Evolutionary conservation across 768 basidiomycete genomes (phyloP).

Genomic region (Harrya chromipes): DNA sequence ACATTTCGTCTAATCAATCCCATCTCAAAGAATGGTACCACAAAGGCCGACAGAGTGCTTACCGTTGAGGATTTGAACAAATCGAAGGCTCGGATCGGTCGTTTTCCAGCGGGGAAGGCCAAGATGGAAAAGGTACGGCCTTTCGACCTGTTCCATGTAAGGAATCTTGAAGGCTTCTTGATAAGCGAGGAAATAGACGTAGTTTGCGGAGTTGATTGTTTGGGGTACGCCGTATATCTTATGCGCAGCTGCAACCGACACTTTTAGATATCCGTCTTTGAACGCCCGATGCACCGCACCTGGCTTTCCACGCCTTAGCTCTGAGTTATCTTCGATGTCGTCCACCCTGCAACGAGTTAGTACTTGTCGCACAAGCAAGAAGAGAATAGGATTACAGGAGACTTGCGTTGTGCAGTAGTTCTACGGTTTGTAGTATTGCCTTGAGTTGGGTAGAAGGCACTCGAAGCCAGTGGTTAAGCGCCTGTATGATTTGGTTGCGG

Average conservation of each 20-base stretch:
- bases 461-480: conserved; percentile 91
- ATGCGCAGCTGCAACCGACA: conserved; percentile 67
- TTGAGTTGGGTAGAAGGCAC: conserved; percentile 71
- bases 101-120: conserved; percentile 4
- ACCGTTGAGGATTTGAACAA: conserved; percentile 79
- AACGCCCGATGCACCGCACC: conserved; percentile 39
- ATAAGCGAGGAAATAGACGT: conserved; percentile 93
- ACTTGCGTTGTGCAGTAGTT: conserved; percentile 92
- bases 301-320: conserved; percentile 80
- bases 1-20: conserved; percentile 50
- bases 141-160: conserved; percentile 1
- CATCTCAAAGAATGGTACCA: neutral
- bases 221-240: conserved; percentile 96
- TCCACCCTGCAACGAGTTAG: conserved; percentile 60
- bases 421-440: conserved; percentile 75
- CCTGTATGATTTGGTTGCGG: conserved; percentile 78
- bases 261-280: neutral
- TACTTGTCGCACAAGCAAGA: neutral
- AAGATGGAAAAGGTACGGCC: conserved; percentile 39
- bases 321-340: conserved; percentile 93
- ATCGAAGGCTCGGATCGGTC: conserved; percentile 36
- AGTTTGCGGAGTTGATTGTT: conserved; percentile 96
- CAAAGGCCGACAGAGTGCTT: conserved; percentile 5
- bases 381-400: conserved; percentile 59
- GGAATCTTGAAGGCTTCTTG: conserved; percentile 61